phyloP scores from a whole-genome alignment of 1,139 yeast genomes.

The Arxiozyma heterogenica region DNA sequence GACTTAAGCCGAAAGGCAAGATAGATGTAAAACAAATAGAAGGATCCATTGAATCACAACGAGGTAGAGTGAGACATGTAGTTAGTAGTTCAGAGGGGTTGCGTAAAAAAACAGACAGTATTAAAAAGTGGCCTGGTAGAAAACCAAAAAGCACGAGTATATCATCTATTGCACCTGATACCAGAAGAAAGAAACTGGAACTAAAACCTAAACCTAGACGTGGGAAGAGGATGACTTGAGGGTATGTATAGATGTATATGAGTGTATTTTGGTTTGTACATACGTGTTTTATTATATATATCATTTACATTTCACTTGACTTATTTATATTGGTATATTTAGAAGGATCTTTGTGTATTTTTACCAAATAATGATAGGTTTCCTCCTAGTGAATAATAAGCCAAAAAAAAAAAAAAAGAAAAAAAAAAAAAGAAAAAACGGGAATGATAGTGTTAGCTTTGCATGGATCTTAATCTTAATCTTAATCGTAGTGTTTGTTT shows the following conservation, averaged over 20 bases:
- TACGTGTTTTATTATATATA: too few relatives aligned
- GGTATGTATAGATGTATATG: not conserved
- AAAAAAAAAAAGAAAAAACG: too few relatives aligned
- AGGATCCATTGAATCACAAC: not conserved
- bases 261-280: too few relatives aligned
- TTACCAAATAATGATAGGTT: too few relatives aligned
- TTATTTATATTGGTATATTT: too few relatives aligned
- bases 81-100: not conserved
- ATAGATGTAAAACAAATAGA: not conserved
- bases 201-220: not conserved
- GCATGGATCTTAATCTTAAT: too few relatives aligned
- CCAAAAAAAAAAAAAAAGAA: too few relatives aligned
- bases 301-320: too few relatives aligned
- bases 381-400: too few relatives aligned
- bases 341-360: too few relatives aligned
- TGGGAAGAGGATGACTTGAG: not conserved
- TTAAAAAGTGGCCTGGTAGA: not conserved
- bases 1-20: not conserved
- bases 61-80: not conserved
- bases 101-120: not conserved
- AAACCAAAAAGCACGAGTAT: not conserved
- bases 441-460: too few relatives aligned
- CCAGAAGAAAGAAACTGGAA: not conserved
- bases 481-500: too few relatives aligned
- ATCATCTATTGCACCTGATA: not conserved